phyloP scores from a whole-genome alignment of 495 filamentous ascomycete species.

The Trichocladium antarcticum region DNA sequence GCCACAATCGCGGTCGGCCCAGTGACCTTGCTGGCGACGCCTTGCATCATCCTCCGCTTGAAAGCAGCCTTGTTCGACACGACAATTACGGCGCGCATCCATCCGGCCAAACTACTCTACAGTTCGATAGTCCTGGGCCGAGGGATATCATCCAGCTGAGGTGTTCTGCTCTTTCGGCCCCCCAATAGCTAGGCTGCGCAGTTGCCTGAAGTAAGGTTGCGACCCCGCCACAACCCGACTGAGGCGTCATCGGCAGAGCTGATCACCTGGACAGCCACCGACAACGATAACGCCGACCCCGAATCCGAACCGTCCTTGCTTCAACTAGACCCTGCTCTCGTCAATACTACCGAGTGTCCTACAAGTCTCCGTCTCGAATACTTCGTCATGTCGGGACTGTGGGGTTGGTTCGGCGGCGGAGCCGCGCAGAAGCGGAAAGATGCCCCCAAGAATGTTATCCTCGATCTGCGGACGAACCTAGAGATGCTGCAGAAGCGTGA shows the following conservation, averaged over 20 bases:
- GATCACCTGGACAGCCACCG: slow-evolving; percentile 16
- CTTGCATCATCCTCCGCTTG: slow-evolving; percentile 23
- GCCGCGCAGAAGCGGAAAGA: slow-evolving; percentile 78
- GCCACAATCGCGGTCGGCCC: slow-evolving; percentile 5
- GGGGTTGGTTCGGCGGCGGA: slow-evolving; percentile 78
- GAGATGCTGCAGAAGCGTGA: slow-evolving; percentile 98
- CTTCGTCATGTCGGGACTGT: slow-evolving; percentile 49
- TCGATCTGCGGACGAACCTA: slow-evolving; percentile 74
- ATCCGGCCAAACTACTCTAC: background rate
- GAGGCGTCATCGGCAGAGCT: slow-evolving; percentile 25
- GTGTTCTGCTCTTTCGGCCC: background rate
- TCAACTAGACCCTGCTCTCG: background rate
- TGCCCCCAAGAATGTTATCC: slow-evolving; percentile 92
- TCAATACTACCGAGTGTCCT: background rate
- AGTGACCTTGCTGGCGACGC: background rate
- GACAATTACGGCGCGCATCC: slow-evolving; percentile 1
- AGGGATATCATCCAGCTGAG: background rate
- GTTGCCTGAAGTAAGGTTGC: slow-evolving; percentile 13
- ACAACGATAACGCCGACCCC: slow-evolving; percentile 4
- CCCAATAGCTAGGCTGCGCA: background rate
- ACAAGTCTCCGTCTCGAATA: background rate
- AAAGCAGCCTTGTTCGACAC: slow-evolving; percentile 15
- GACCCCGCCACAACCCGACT: slow-evolving; percentile 22
- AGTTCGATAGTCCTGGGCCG: background rate
- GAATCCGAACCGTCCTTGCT: no score